Evolutionary conservation across 148 eudicot genomes (phyloP), one percentile per base, ranked within the genome.

Genomic region (Silene conica): DNA sequence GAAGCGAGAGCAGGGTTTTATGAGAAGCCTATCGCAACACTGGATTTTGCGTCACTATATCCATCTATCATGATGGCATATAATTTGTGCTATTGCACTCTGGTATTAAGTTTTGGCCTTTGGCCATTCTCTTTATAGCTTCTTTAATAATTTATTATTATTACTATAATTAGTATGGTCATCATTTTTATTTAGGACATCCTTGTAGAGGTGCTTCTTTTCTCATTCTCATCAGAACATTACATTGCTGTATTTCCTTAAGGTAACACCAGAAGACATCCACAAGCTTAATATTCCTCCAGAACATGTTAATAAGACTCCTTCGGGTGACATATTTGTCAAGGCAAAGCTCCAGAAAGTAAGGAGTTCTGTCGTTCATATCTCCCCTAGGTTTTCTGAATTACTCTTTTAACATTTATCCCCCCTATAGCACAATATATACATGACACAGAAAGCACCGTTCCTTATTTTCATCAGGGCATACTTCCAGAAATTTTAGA

Each of bases 11-110:
- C 93, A 60, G 99, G 99, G 60, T 95, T 87, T 72, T 95, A 88
- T 73, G 99, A 92, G 83, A 95, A 95, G 83, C 99, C 99, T 63
- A 92, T 95, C 74, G 99, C 99, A 60, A 95, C 99, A 19, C 73
- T 95, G 80, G 99, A 95, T 89, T 95, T 95, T 86, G 99, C 99
- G 74, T 92, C 99, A 82, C 78, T 95, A 58, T 95, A 95, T 85
- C 99, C 99, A 74, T 95, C 99, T 68, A 95, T 95, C 70, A 95
- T 95, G 99, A 95, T 95, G 99, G 99, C 99, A 54, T 92, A 95
- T 80, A 95, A 95, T 82, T 79, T 95, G 73, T 95, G 99, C 77
- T 95, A 95, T 76, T 95, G 99, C 74, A 90, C 99, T 74, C 87
- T 95, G 90, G 99, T 95, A 82, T 59, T 52, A 50, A 34, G 78